Evolutionary conservation across 2,329 filamentous ascomycete species (phyloP).

Genomic region (Ceratocystiopsis brevicomis): DNA sequence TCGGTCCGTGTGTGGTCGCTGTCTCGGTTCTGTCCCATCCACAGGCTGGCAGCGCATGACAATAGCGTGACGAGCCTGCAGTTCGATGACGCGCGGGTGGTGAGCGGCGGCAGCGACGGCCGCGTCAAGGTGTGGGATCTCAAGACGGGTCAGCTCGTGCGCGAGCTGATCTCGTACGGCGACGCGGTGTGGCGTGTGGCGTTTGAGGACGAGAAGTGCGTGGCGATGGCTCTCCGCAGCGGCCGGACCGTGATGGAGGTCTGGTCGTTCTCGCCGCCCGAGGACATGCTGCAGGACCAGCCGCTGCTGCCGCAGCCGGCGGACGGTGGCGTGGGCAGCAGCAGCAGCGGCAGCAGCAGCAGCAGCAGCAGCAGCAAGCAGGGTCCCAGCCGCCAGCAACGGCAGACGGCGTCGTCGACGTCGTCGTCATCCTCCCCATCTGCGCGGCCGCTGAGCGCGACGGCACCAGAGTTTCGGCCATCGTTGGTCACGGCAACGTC

Average conservation of each 20-base stretch:
- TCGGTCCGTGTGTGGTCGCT: conserved; percentile 94
- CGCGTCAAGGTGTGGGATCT: conserved; percentile 97
- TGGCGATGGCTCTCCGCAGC: conserved; percentile 75
- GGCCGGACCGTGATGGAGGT: conserved; percentile 96
- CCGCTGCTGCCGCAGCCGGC: conserved; percentile 25
- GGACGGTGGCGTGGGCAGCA: too few relatives aligned
- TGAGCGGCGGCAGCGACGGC: conserved; percentile 93
- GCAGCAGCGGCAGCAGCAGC: neutral
- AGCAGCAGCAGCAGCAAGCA: too few relatives aligned
- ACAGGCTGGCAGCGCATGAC: conserved; percentile 87
- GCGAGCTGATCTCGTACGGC: conserved; percentile 77
- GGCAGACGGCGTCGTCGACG: too few relatives aligned
- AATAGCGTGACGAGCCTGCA: conserved; percentile 96
- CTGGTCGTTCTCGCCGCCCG: conserved; percentile 84
- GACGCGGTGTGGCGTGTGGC: conserved; percentile 96
- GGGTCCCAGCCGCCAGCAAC: too few relatives aligned
- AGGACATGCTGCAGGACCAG: conserved; percentile 40
- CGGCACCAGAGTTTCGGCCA: too few relatives aligned
- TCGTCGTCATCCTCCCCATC: conserved; percentile 18
- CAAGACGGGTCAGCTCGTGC: conserved; percentile 73
- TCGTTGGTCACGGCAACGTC: conserved; percentile 24
- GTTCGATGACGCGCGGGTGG: conserved; percentile 88
- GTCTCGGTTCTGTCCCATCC: conserved; percentile 75
- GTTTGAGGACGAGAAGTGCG: conserved; percentile 95
- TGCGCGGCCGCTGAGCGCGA: conserved; percentile 31